Base-by-base conservation (phyloP, 73 alveolate genomes). In the Paramecium octaurelia region DNA sequence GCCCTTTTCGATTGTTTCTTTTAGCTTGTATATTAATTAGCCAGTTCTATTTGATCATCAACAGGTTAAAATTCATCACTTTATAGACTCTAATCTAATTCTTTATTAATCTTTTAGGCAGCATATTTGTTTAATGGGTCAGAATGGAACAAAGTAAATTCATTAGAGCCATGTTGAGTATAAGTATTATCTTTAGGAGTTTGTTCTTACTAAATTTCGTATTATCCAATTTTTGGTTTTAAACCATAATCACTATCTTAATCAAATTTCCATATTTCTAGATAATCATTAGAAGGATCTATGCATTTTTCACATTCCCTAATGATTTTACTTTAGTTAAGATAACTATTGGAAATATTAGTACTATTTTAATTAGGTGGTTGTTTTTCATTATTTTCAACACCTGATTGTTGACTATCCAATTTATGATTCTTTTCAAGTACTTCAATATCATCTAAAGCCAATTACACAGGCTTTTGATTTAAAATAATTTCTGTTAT, bases 171-270 rank as follows among this genome's bases (percentile, higher is more conserved):
- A 54, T 1, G 5, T 18, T 54, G 35, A 20, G 27, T 54, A 4
- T 54, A 54, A 54, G 0, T 54, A 54, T 18, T 54, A 54, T n/a
- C 69, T 54, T 54, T 18, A 0, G 69, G 31, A 1, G 69, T 18
- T 23, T 54, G 8, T 18, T 54, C 69, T 6, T 54, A n/a, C 18
- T n/a, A 4, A 18, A 20, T 3, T 54, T 54, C 69, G 21, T 54
- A 54, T 54, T 16, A 64, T 31, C 84, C 46, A 31, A 34, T 64
- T 64, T 64, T 64, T 7, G 84, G 84, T 64, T 27, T 12, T 64
- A 64, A 64, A 27, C 84, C 84, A 64, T 64, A 64, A 64, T 64
- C 84, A 27, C 84, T 64, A 11, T 64, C 84, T 64, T 20, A 27
- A 24, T 64, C 84, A 20, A 64, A 64, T 64, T 64, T 64, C 84